phyloP scores from a whole-genome alignment of 2,329 filamentous ascomycete species.

The Aspergillus puulaauensis region DNA sequence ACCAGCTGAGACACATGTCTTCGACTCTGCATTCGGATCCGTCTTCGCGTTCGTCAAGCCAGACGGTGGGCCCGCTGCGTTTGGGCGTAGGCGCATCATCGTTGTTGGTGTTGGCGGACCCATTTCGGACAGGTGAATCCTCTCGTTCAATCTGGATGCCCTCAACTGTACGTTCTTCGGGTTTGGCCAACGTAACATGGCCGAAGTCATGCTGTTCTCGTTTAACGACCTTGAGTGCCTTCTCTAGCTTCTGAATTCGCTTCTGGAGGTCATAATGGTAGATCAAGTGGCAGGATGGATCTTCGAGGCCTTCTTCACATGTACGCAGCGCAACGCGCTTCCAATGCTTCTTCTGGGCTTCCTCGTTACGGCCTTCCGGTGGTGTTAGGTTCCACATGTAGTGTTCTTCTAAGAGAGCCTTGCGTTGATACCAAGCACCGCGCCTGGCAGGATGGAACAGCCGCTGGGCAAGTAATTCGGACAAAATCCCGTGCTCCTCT shows the following conservation, averaged over 20 bases:
- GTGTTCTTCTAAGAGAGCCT: slow-evolving; percentile 89
- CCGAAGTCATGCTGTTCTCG: slow-evolving; percentile 90
- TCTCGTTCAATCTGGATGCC: slow-evolving; percentile 74
- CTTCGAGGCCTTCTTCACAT: slow-evolving; percentile 83
- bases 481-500: slow-evolving; percentile 72
- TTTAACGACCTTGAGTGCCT: slow-evolving; percentile 75
- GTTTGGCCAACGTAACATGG: slow-evolving; percentile 75
- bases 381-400: slow-evolving; percentile 73
- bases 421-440: slow-evolving; percentile 93
- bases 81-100: slow-evolving; percentile 12
- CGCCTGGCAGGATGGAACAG: slow-evolving; percentile 83
- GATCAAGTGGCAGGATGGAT: slow-evolving; percentile 84
- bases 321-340: slow-evolving; percentile 72
- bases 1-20: slow-evolving; percentile 87
- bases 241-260: slow-evolving; percentile 87
- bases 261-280: slow-evolving; percentile 95
- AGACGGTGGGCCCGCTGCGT: slow-evolving; percentile 65
- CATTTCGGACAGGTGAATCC: slow-evolving; percentile 34
- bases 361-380: slow-evolving; percentile 48
- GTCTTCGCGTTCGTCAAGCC: slow-evolving; percentile 74
- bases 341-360: slow-evolving; percentile 78
- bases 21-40: slow-evolving; percentile 81
- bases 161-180: slow-evolving; percentile 71
- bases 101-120: background rate
- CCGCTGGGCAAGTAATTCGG: slow-evolving; percentile 73